These are phyloP conservation scores for Populus pruinosa DNA, from an alignment of 345 rosid genomes.

Conservation along the genomic window DNA sequence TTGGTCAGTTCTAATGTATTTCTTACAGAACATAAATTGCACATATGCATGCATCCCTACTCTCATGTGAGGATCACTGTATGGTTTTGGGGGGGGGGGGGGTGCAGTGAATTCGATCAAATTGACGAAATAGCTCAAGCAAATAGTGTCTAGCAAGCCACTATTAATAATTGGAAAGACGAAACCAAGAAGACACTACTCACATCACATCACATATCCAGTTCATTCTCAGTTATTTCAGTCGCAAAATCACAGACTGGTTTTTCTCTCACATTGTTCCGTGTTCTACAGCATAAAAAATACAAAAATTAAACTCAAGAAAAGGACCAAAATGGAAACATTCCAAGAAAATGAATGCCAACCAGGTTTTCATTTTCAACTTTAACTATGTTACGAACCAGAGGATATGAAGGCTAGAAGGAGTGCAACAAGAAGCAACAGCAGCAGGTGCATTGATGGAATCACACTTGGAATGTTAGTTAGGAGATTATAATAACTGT, in stretches of 20 bases:
- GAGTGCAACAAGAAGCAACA: no score
- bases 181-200: background rate
- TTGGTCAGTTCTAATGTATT: background rate
- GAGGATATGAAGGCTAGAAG: no score
- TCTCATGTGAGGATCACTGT: background rate
- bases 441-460: no score
- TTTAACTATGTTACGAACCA: no score
- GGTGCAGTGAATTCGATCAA: no score
- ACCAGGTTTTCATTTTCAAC: background rate
- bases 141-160: no score
- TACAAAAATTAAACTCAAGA: background rate
- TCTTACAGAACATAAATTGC: background rate
- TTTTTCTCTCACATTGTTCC: no score
- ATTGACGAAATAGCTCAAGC: no score
- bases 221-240: background rate
- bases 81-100: no score
- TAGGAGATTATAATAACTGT: no score
- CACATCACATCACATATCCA: background rate
- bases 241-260: background rate
- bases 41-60: background rate
- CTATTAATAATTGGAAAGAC: background rate
- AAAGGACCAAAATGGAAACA: background rate
- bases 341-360: background rate
- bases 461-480: no score
- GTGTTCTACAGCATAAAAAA: background rate